Evolutionary conservation across 2,329 filamentous ascomycete species (phyloP), one percentile per base, ranked within the genome.

Genomic region (Pyricularia sp.): DNA sequence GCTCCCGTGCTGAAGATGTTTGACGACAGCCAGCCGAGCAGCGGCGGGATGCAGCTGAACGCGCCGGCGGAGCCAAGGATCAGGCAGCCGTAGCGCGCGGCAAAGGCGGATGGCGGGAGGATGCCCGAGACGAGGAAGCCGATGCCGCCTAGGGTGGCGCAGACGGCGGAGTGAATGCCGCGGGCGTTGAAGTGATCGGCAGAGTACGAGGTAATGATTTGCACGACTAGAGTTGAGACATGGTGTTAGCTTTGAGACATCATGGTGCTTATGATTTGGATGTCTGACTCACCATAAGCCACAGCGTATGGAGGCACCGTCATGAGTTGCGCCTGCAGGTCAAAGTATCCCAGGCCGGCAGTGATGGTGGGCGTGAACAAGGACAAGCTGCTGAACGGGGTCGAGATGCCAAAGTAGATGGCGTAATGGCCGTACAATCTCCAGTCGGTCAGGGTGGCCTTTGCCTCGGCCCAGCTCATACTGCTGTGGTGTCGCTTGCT

Each of bases 351-450:
- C n/a, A 83, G 75, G 0, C 86, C 86, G 4, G 82, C 80, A 0
- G 84, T 85, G 65, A 90, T 88, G 5, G 85, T 84, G 1, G 88
- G 88, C 2, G 86, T 83, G 73, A 90, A 90, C 42, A 90, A 79
- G 14, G 85, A 87, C 68, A 90, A 78, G 65, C 84, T 86, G 1
- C 85, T 85, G 72, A 89, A 88, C 0, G 86, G 85, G 2, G 82
- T 81, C 2, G 83, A 74, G 75, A 87, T 71, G 77, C 85, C 72
- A 81, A 83, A 76, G 70, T 85, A 85, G 11, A 84, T 80, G 50
- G 87, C 73, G 26, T 91, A 90, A 69, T 88, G 83, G 1, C 88
- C 89, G 73, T 92, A 93, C 69, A 93, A 82, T 1, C 85, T 85
- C 77, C 88, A 85, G 73, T 88, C 89, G 70, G 86, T 88, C 4